Evolutionary conservation across 1,139 yeast genomes (phyloP).

Genomic region (Scheffersomyces illinoinensis): DNA sequence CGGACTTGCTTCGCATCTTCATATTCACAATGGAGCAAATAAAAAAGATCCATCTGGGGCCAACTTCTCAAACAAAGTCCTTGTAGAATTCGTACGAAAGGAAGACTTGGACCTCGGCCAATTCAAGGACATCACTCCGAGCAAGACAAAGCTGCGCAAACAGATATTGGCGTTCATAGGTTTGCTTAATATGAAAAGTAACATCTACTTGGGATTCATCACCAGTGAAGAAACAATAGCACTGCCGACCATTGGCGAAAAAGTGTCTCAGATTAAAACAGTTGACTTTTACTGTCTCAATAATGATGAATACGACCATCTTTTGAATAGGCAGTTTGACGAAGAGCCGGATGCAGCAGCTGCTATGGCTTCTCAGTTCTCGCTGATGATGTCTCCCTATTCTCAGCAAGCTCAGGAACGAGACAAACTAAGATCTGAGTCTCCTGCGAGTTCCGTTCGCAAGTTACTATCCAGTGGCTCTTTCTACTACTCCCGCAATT

Average conservation of each 20-base stretch:
- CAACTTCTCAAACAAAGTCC: slow-evolving; percentile 28
- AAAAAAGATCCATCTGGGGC: slow-evolving; percentile 7
- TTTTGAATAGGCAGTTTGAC: slow-evolving; percentile 22
- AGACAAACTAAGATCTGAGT: slow-evolving; percentile 42
- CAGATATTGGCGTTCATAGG: slow-evolving; percentile 62
- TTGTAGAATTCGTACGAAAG: slow-evolving; percentile 51
- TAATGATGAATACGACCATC: slow-evolving; percentile 52
- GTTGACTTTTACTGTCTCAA: slow-evolving; percentile 67
- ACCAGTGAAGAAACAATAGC: slow-evolving; percentile 60
- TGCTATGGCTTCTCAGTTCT: background rate
- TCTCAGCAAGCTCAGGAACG: slow-evolving; percentile 2
- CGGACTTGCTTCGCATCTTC: slow-evolving; percentile 22
- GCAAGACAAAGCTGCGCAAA: slow-evolving; percentile 21
- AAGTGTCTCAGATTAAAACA: slow-evolving; percentile 51
- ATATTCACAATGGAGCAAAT: slow-evolving; percentile 32
- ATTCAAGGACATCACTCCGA: slow-evolving; percentile 44
- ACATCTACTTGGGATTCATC: slow-evolving; percentile 58
- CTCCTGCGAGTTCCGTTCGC: slow-evolving; percentile 60
- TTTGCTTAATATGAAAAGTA: slow-evolving; percentile 53
- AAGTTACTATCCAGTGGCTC: slow-evolving; percentile 61
- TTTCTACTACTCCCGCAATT: slow-evolving; percentile 64
- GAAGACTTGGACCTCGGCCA: slow-evolving; percentile 36
- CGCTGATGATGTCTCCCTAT: background rate
- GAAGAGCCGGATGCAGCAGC: slow-evolving; percentile 11
- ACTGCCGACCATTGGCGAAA: slow-evolving; percentile 56